These are phyloP conservation scores for Citrus cavaleriei DNA, from an alignment of 345 rosid species.

Conservation along the genomic window DNA sequence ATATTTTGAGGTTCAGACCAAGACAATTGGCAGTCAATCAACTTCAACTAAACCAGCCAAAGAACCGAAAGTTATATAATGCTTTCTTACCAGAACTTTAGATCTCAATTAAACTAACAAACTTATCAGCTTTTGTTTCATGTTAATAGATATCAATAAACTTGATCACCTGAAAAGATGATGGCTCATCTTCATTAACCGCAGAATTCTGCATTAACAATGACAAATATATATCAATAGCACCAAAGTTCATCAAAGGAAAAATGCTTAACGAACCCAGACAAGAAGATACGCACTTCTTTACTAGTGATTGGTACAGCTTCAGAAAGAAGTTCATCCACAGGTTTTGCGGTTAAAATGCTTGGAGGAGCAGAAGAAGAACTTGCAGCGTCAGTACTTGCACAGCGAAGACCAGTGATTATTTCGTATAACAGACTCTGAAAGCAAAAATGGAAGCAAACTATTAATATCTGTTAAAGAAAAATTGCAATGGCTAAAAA, in stretches of 20 bases:
- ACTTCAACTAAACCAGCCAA: neutral
- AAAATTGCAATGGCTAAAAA: neutral
- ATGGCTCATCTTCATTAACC: constrained; percentile 38
- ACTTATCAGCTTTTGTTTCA: constrained; percentile 1
- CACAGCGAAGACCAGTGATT: constrained; percentile 69
- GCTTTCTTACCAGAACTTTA: neutral
- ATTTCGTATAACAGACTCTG: constrained; percentile 80
- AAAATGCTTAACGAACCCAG: neutral
- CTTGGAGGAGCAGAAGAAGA: constrained; percentile 77
- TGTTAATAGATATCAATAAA: neutral
- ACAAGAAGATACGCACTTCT: constrained; percentile 30
- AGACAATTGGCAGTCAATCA: neutral
- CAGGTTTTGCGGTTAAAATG: constrained; percentile 53
- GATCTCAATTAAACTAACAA: neutral
- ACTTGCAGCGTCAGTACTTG: constrained; percentile 65
- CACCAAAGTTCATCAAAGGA: neutral
- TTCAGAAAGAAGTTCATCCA: constrained; percentile 61
- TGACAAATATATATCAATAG: constrained; percentile 9
- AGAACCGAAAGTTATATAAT: neutral
- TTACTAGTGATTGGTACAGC: constrained; percentile 36
- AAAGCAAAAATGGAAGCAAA: constrained; percentile 20
- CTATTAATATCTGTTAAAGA: neutral
- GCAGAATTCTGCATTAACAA: constrained; percentile 36
- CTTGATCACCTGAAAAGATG: constrained; percentile 43
- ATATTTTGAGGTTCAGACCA: neutral